Conservation (phyloP, 164 flowering plant species). For the Protea cynaroides region DNA sequence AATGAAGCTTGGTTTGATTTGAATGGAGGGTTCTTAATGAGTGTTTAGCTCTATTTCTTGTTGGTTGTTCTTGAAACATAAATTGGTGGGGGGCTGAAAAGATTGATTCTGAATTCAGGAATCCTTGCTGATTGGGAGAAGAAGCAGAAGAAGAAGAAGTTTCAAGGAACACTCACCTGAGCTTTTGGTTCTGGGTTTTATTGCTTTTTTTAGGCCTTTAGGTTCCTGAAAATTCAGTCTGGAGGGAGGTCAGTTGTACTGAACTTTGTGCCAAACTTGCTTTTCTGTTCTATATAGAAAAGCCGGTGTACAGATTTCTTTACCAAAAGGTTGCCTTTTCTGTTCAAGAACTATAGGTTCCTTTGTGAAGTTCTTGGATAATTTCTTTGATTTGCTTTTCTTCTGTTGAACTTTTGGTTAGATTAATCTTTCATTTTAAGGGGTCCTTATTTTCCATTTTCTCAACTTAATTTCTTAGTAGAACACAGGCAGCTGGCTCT, state of each 20-base stretch:
- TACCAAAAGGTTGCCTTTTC: not conserved
- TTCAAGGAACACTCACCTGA: not conserved
- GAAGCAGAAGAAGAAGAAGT: not conserved
- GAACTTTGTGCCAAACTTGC: too few species aligned
- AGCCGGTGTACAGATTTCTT: not conserved
- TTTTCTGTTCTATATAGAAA: not conserved
- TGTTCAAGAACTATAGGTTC: not conserved
- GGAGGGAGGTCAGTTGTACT: too few species aligned
- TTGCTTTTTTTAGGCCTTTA: too few species aligned
- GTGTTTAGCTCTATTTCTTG: not conserved
- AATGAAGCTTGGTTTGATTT: not conserved
- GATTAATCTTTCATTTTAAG: not conserved
- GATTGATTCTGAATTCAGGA: not conserved
- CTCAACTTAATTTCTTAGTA: not conserved
- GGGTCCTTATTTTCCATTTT: not conserved
- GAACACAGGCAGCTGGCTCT: too few species aligned
- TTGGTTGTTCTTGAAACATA: too few species aligned
- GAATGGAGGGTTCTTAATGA: not conserved
- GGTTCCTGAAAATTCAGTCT: too few species aligned
- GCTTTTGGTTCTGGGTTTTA: not conserved
- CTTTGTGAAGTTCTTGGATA: not conserved
- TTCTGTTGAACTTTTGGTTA: not conserved
- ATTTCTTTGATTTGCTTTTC: not conserved
- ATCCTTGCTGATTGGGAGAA: too few species aligned
- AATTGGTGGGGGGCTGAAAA: not conserved